Conservation (phyloP, 345 rosid genomes). For the Turnera subulata region DNA sequence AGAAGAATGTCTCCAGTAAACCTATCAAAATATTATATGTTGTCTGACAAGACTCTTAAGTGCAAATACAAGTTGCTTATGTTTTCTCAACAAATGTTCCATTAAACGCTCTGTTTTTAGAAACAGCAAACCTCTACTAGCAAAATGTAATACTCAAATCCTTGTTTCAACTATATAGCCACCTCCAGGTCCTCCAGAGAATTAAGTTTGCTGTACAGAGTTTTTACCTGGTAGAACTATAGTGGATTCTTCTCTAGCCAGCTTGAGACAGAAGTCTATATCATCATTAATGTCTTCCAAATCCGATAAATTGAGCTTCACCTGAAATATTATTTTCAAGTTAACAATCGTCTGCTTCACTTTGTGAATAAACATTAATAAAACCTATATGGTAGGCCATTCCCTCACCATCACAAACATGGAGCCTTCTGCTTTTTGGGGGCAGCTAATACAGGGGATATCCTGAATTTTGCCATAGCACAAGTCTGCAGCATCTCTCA, state of each 20-base stretch:
- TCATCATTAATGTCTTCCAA: slow-evolving; percentile 52
- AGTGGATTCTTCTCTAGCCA: slow-evolving; percentile 55
- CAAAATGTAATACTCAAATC: too few species aligned
- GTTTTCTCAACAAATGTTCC: too few species aligned
- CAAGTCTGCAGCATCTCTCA: slow-evolving; percentile 35
- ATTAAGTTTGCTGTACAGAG: too few species aligned
- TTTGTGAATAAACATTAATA: neutral
- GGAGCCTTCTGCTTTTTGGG: slow-evolving; percentile 44
- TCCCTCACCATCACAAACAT: slow-evolving; percentile 44
- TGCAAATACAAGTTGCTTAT: too few species aligned
- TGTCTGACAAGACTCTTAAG: too few species aligned
- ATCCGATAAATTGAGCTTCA: slow-evolving; percentile 30
- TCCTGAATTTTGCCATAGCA: slow-evolving; percentile 33
- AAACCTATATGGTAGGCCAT: neutral
- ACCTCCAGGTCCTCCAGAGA: too few species aligned
- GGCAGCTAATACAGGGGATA: slow-evolving; percentile 47
- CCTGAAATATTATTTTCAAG: slow-evolving; percentile 26
- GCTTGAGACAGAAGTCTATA: slow-evolving; percentile 58
- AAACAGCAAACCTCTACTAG: too few species aligned
- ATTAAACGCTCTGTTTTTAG: too few species aligned
- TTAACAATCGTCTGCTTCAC: neutral
- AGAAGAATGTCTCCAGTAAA: too few species aligned
- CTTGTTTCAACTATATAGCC: too few species aligned
- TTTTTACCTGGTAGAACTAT: slow-evolving; percentile 48
- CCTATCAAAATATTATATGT: too few species aligned